phyloP scores from a whole-genome alignment of 1,284 basidiomycete genomes.

The Ustilago cynodontis region DNA sequence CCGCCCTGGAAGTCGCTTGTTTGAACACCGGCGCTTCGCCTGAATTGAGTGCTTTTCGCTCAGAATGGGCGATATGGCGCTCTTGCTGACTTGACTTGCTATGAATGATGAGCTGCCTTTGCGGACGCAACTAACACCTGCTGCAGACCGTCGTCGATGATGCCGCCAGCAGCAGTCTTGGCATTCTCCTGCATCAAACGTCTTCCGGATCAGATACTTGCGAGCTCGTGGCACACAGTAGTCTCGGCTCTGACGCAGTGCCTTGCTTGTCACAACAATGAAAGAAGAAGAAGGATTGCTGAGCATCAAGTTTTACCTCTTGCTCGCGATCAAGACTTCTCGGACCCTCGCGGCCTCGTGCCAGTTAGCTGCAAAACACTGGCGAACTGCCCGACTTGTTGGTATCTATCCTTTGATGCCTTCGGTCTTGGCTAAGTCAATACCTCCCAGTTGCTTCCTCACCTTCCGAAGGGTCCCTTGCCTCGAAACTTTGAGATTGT shows the following conservation, averaged over 20 bases:
- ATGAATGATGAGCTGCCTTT: background rate
- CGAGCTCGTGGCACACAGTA: slow-evolving; percentile 6
- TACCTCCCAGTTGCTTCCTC: slow-evolving; percentile 11
- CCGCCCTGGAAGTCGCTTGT: too few relatives aligned
- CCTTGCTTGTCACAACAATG: slow-evolving; percentile 1
- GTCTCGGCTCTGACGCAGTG: slow-evolving; percentile 2
- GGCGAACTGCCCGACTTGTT: slow-evolving; percentile 11
- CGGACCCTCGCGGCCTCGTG: background rate
- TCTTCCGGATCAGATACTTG: slow-evolving; percentile 8
- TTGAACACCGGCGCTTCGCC: too few relatives aligned
- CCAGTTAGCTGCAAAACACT: background rate
- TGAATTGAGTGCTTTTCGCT: background rate
- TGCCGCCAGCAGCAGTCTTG: slow-evolving; percentile 38
- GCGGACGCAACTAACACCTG: background rate
- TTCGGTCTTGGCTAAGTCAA: slow-evolving; percentile 42
- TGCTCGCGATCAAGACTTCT: slow-evolving; percentile 29
- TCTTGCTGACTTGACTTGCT: slow-evolving; percentile 3
- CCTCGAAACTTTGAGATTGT: background rate
- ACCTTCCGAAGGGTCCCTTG: slow-evolving; percentile 6
- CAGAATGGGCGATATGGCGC: background rate
- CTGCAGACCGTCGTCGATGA: slow-evolving; percentile 13
- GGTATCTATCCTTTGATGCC: slow-evolving; percentile 13
- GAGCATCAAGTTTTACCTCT: background rate
- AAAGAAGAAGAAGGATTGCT: background rate
- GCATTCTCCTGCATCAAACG: slow-evolving; percentile 15